Percentiles rank a stretch among this genome's conserved stretches.
Evolutionary conservation across 208 protist genomes (phyloP).

Genomic region (Crithidia acanthocephali): DNA sequence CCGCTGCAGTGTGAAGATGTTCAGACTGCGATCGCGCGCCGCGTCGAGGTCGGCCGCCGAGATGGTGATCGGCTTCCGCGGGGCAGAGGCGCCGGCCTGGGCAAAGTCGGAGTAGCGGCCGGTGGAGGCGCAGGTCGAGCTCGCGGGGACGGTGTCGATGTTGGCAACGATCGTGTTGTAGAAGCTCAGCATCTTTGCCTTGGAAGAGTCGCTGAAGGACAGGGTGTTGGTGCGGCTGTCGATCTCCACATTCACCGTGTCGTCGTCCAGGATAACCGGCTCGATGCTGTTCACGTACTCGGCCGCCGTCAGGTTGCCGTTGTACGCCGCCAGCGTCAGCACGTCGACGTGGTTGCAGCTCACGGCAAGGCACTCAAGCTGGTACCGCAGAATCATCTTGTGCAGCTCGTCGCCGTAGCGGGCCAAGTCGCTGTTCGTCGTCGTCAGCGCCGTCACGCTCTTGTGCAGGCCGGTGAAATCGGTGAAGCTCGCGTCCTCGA

Average conservation of each 20-base stretch:
- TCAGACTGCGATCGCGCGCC: constrained; percentile 39
- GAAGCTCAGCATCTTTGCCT: constrained; percentile 56
- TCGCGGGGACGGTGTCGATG: constrained; percentile 37
- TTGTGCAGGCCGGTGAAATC: constrained; percentile 36
- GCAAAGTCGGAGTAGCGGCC: constrained; percentile 28
- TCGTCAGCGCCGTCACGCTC: constrained; percentile 30
- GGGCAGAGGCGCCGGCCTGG: constrained; percentile 23
- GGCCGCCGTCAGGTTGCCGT: constrained; percentile 40
- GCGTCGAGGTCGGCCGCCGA: constrained; percentile 46
- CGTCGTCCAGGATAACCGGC: constrained; percentile 67
- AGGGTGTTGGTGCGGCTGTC: constrained; percentile 71
- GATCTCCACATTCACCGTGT: constrained; percentile 63
- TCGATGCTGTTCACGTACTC: constrained; percentile 71
- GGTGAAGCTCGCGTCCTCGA: constrained; percentile 29
- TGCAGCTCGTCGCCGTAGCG: constrained; percentile 37
- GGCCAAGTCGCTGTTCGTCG: constrained; percentile 24
- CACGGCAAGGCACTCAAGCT: constrained; percentile 56
- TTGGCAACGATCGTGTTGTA: constrained; percentile 45
- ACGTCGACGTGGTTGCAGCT: constrained; percentile 53
- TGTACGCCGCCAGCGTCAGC: constrained; percentile 44
- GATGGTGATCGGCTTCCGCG: constrained; percentile 18
- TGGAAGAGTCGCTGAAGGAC: constrained; percentile 66
- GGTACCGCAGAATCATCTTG: constrained; percentile 58
- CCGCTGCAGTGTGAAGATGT: constrained; percentile 51
- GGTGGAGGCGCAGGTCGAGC: constrained; percentile 18